Conservation (phyloP, 352 stramenopile genomes). For the Pythium myriotylum region DNA sequence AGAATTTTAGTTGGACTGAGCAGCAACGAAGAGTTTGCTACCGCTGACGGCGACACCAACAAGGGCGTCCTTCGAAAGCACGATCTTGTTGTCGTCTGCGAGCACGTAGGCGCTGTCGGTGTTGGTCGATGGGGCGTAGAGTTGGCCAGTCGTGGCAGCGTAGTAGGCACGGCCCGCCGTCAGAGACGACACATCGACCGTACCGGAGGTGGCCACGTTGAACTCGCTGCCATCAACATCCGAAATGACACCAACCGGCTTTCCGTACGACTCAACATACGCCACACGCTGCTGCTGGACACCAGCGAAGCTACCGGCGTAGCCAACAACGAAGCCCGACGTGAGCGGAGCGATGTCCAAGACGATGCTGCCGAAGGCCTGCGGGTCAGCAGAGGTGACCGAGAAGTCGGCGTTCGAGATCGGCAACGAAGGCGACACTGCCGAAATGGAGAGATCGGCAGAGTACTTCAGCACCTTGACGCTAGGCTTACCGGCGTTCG, state of each 20-base stretch:
- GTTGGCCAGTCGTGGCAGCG: constrained; percentile 57
- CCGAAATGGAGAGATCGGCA: constrained; percentile 52
- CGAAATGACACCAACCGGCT: constrained; percentile 74
- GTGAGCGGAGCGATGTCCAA: constrained; percentile 60
- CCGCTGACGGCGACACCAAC: constrained; percentile 68
- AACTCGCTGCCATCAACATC: constrained; percentile 52
- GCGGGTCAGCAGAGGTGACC: constrained; percentile 51
- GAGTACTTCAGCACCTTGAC: constrained; percentile 75
- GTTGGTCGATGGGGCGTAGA: constrained; percentile 53
- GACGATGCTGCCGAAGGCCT: constrained; percentile 51
- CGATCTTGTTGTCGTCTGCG: constrained; percentile 66
- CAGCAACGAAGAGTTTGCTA: constrained; percentile 57
- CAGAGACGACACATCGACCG: constrained; percentile 46
- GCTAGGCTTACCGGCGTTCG: constrained; percentile 69
- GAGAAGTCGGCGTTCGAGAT: constrained; percentile 78
- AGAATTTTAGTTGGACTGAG: constrained; percentile 24
- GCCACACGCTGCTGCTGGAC: constrained; percentile 69
- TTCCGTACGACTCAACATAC: constrained; percentile 69
- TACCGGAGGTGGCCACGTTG: constrained; percentile 62
- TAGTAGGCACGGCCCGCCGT: constrained; percentile 68
- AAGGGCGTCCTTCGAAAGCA: constrained; percentile 77
- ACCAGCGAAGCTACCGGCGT: constrained; percentile 56
- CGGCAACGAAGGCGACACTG: constrained; percentile 58
- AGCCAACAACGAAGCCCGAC: constrained; percentile 57
- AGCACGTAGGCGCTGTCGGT: constrained; percentile 63